Evolutionary conservation across 75 land plant species (phyloP).

Genomic region (Selaginella tamariscina): DNA sequence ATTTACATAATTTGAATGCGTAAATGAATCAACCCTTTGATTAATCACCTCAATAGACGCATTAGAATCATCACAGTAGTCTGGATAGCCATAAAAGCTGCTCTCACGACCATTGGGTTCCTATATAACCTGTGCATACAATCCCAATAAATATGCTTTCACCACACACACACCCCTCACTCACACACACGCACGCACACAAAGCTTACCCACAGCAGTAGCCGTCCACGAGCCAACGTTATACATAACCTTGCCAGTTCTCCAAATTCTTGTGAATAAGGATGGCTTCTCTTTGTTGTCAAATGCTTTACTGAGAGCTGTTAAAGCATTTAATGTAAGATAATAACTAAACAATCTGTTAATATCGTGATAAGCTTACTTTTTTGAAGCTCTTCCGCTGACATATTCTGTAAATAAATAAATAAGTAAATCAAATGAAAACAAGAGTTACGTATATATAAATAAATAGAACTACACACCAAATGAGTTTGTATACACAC

Average conservation of each 20-base stretch:
- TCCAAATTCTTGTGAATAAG: constrained; percentile 69
- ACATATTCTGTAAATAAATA: constrained; percentile 16
- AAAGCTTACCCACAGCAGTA: constrained; percentile 73
- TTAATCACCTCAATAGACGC: no score
- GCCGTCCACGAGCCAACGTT: constrained; percentile 95
- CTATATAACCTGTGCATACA: constrained; percentile 76
- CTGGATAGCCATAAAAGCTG: constrained; percentile 69
- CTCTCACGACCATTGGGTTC: constrained; percentile 57
- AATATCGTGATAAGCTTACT: constrained; percentile 29
- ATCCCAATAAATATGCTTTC: no score
- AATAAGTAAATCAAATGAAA: neutral
- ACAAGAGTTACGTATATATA: neutral
- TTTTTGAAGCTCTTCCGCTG: constrained; percentile 48
- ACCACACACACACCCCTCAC: no score
- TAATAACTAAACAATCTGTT: no score
- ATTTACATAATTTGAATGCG: no score
- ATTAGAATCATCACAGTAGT: constrained; percentile 30
- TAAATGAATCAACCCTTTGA: no score
- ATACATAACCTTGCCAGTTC: constrained; percentile 71
- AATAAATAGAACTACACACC: neutral
- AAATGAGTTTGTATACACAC: neutral
- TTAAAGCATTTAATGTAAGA: no score
- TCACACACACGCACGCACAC: no score
- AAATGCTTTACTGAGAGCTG: constrained; percentile 79
- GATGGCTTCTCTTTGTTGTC: constrained; percentile 55